phyloP scores from a whole-genome alignment of 1,284 basidiomycete species.

The Exobasidium cylindrosporum region DNA sequence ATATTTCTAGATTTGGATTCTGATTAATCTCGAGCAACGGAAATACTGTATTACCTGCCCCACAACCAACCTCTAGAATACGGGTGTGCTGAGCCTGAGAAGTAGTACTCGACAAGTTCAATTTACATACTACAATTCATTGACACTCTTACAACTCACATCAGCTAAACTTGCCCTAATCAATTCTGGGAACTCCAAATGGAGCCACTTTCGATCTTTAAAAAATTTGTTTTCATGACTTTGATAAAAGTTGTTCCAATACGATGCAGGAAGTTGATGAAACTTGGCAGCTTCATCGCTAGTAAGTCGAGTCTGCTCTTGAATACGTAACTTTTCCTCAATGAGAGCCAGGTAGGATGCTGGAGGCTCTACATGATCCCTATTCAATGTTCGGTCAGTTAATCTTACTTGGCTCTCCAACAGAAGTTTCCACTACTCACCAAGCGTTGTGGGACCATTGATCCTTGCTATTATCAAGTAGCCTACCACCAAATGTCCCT shows the following conservation, averaged over 20 bases:
- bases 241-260: conserved; percentile 50
- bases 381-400: no score
- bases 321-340: conserved; percentile 2
- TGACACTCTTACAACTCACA: conserved; percentile 18
- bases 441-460: conserved; percentile 11
- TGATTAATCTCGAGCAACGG: conserved; percentile 77
- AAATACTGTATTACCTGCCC: conserved; percentile 84
- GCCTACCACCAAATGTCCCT: conserved; percentile 4
- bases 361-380: conserved; percentile 17
- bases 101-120: not conserved
- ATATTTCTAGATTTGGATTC: conserved; percentile 72
- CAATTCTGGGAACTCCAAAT: conserved; percentile 51
- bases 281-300: conserved; percentile 20
- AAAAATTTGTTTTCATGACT: conserved; percentile 51
- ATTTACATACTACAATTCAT: not conserved
- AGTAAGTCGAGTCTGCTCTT: conserved; percentile 7
- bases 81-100: conserved; percentile 20
- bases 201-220: conserved; percentile 52
- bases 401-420: not conserved
- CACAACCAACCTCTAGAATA: conserved; percentile 52
- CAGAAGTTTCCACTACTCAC: not conserved
- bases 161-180: conserved; percentile 29
- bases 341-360: not conserved
- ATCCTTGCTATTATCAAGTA: conserved; percentile 8
- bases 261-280: conserved; percentile 34